Base-by-base conservation (phyloP, 768 basidiomycete species). In the Paxillus ammoniavirescens region DNA sequence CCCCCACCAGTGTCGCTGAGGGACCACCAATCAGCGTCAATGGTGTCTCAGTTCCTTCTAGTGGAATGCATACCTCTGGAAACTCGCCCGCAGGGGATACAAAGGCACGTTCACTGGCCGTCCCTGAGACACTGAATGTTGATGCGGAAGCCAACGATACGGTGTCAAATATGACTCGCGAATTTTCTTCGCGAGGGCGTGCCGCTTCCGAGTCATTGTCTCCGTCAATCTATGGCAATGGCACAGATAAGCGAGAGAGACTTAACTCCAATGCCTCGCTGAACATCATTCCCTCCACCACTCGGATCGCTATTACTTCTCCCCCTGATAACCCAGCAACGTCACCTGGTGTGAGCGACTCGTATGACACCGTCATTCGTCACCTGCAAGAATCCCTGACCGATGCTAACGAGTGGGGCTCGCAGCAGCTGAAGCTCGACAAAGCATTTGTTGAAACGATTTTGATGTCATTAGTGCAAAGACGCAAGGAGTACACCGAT, bases 391-490 rank as follows among this genome's bases (percentile, higher is more conserved):
- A 91, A 62, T 79, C 79, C 0, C 67, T 92, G 26, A 64, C 74
- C 4, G 81, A 83, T 57, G 82, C 87, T 7, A 78, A 76, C 53
- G 82, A 82, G 18, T 80, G 82, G 35, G 82, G 82, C 9, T 75
- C 75, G 17, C 75, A 79, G 42, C 82, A 86, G 46, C 74, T 93
- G 40, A 80, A 79, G 58, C 73, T 98, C 12, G 91, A 95, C 59
- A 76, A 82, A n/a, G 78, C 70, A 35, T 81, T 94, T 54, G 75
- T 94, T 8, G 86, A 89, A 64, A 78, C 81, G 10, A 81, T 94
- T 17, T 64, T 95, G 43, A 70, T 70, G 23, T 79, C 84, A 51
- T 71, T 96, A 52, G 85, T 91, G 57, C 76, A 82, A 26, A 77
- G 82, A 47, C 82, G 82, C 63, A 74, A 76, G 23, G 86, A 87